Base-by-base conservation (phyloP, 305 asterid genomes). In the Andrographis paniculata region DNA sequence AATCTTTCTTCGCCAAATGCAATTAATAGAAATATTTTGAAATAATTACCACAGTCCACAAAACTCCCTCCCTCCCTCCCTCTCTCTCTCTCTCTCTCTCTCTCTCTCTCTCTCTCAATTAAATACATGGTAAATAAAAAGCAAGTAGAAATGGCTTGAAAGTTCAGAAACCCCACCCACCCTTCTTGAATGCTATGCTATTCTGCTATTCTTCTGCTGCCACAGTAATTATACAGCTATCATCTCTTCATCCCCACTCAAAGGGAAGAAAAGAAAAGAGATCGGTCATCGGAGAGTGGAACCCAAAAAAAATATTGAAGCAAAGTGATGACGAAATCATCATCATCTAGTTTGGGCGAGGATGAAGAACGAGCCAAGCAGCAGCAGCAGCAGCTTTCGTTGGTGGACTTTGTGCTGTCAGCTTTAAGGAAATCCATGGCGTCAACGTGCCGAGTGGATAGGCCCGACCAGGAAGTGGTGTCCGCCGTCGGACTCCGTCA, bases 361-460 rank as follows among this genome's bases (percentile, higher is more conserved):
- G 33, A 12, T 6, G 33, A 12, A 28, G 3, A 66, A 48, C 53
- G 66, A 49, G 42, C 44, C 60, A 28, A 56, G 48, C 48, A 65
- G n/a, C n/a, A 62, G 64, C 62, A 70, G 50, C 48, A 65, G 53
- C 77, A 77, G 61, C 57, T 71, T 21, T 72, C 85, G 46, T 30
- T 79, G 58, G 40, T 87, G 62, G 80, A 71, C 51, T 56, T 75
- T 18, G 51, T 80, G 0, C 17, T 87, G 27, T 60, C 80, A 11
- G 94, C 92, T 49, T 52, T 87, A 37, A 84, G 83, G 46, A 87
- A 84, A 57, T 78, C 97, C 0, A 69, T 83, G 93, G 84, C 64
- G 61, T 62, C 62, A 20, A 53, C 84, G 20, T 87, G 97, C 65
- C 68, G 75, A 2, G 53, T 65, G 20, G 76, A 68, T 19, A 58